Evolutionary conservation across 805 yeast genomes (phyloP), one percentile per base, ranked within the genome.

Genomic region (Kodamaea neixiangensis): DNA sequence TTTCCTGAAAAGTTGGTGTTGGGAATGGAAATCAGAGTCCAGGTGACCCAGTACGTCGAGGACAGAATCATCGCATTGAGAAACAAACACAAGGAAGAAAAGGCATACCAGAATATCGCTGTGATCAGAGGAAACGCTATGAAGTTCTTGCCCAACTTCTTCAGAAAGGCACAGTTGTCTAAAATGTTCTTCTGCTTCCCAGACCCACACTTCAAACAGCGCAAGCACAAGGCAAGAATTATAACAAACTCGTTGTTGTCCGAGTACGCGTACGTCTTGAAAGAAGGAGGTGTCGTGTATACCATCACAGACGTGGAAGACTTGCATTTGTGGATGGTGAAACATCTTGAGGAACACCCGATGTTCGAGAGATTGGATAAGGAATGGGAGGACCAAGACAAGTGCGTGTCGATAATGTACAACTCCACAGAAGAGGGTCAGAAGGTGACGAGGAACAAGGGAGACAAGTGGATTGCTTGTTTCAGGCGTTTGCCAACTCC

Each of bases 151-250:
- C 98, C 99, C 18, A 94, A 94, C 67, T 94, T 94, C 68, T 94
- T 94, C 72, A 75, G 78, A 51, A 86, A 86, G 67, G 83, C 84
- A 5, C 97, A 91, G 66, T 73, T 92, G 47, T 82, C 86, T 31
- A 94, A 93, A 75, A 89, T 94, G 81, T 94, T 94, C 73, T 94
- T 94, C 75, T 94, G 99, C 68, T 94, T 94, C 80, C 99, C 99
- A n/a, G 99, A 94, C 69, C 99, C 99, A 6, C 99, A 94, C 69
- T 94, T 94, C 77, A 94, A 94, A 67, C 96, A 90, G 69, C 80
- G 98, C 64, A 94, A 94, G 66, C 99, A 94, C 72, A 94, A 94
- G 77, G 97, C 97, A 5, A 80, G 99, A 74, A 94, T 94, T 63
- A 82, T 94, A 57, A 92, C 99, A 49, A 86, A 84, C 57, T 93